A percentile compares a stretch with the other conserved stretches of the same genome.
phyloP scores from a whole-genome alignment of 2,329 filamentous ascomycete genomes.

The Cercospora janseana region DNA sequence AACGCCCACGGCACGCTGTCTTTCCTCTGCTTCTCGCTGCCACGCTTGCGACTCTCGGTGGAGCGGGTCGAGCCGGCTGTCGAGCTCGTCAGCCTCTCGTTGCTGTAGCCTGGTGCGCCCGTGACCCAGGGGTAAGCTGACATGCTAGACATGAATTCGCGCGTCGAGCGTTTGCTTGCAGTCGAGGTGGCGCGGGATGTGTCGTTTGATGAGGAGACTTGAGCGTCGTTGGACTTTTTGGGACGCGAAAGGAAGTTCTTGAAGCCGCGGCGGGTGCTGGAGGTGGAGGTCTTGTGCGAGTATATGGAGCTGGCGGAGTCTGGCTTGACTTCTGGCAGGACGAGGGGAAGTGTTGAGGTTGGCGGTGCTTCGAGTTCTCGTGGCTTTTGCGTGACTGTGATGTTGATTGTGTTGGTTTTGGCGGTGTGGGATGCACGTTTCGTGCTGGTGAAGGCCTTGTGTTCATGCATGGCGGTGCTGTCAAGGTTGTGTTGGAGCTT shows the following conservation, averaged over 20 bases:
- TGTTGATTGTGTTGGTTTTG: conserved; percentile 2
- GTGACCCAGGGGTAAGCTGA: conserved; percentile 8
- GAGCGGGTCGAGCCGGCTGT: conserved; percentile 9
- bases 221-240: not conserved
- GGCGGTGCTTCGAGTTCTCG: not conserved
- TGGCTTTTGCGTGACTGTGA: conserved; percentile 6
- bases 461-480: conserved; percentile 14
- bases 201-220: not conserved
- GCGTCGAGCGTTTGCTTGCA: conserved; percentile 7
- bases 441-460: not conserved
- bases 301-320: conserved; percentile 6
- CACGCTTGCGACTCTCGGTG: not conserved
- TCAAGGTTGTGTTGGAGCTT: conserved; percentile 12
- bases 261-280: not conserved
- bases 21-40: conserved; percentile 1
- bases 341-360: not conserved
- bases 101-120: not conserved
- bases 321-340: not conserved
- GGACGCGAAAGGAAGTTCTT: not conserved
- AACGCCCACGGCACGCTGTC: not conserved
- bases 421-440: not conserved
- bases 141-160: conserved; percentile 8
- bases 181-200: conserved; percentile 1
- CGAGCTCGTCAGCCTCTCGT: conserved; percentile 4
- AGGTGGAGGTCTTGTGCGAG: conserved; percentile 5